These are phyloP conservation scores for Abrus precatorius DNA, from an alignment of 306 rosid genomes.

Conservation along the genomic window DNA sequence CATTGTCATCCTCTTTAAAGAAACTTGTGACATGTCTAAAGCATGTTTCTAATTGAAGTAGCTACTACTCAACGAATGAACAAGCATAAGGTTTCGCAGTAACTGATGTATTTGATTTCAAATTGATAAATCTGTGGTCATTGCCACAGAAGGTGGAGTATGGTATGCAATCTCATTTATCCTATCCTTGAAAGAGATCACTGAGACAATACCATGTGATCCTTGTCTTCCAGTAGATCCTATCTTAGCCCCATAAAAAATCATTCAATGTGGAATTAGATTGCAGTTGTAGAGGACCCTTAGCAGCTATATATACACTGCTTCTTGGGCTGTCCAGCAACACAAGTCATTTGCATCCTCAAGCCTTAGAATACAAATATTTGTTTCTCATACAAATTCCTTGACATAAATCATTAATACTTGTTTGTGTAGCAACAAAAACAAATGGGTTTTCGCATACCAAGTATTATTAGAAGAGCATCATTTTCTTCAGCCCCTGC, in stretches of 20 bases:
- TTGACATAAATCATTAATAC: background rate
- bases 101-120: background rate
- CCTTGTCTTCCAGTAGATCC: slow-evolving; percentile 14
- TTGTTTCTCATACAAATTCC: slow-evolving; percentile 23
- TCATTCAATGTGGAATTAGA: background rate
- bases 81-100: slow-evolving; percentile 2
- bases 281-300: background rate
- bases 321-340: slow-evolving; percentile 13
- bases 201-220: slow-evolving; percentile 47
- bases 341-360: slow-evolving; percentile 30
- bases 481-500: slow-evolving; percentile 31
- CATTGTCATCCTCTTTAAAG: background rate
- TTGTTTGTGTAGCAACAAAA: background rate
- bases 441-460: slow-evolving; percentile 48
- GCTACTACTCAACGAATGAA: slow-evolving; percentile 11
- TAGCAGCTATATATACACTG: slow-evolving; percentile 41
- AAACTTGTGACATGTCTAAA: slow-evolving; percentile 33
- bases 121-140: slow-evolving; percentile 4
- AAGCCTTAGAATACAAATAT: slow-evolving; percentile 19
- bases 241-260: background rate
- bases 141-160: background rate
- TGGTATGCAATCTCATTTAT: background rate
- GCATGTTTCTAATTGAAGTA: slow-evolving; percentile 29
- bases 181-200: slow-evolving; percentile 23
- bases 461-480: slow-evolving; percentile 32